phyloP scores from a whole-genome alignment of 225 moss, liverwort and hornwort genomes.

The Neckera pumila region DNA sequence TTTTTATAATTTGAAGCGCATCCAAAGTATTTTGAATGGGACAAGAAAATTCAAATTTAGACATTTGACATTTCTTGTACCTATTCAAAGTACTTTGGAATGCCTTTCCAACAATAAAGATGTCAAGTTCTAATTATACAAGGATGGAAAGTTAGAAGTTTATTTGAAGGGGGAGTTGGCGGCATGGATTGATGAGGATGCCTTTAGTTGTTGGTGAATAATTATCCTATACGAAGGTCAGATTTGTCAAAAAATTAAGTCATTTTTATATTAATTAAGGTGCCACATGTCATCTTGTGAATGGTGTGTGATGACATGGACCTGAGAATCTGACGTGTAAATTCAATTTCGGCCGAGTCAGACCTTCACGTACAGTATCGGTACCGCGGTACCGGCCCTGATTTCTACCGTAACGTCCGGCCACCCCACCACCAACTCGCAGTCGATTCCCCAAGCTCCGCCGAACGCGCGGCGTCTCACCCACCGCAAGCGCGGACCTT shows the following conservation, averaged over 20 bases:
- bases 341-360: too few species aligned
- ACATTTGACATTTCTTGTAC: neutral
- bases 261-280: too few species aligned
- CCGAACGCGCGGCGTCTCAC: neutral
- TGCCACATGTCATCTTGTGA: too few species aligned
- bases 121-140: too few species aligned
- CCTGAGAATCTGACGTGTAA: too few species aligned
- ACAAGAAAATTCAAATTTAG: neutral
- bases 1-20: rapidly evolving
- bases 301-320: too few species aligned
- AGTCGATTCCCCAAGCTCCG: neutral
- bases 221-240: too few species aligned
- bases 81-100: neutral
- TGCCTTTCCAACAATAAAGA: neutral
- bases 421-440: neutral
- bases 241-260: too few species aligned
- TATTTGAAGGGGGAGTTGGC: neutral
- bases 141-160: neutral
- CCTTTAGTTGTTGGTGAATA: neutral
- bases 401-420: neutral
- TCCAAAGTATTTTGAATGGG: neutral
- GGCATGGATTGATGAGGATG: too few species aligned
- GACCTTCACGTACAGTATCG: too few species aligned
- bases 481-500: neutral
- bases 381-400: neutral